Conservation (phyloP, 2,329 filamentous ascomycete genomes). For the Metarhizium sp. region DNA sequence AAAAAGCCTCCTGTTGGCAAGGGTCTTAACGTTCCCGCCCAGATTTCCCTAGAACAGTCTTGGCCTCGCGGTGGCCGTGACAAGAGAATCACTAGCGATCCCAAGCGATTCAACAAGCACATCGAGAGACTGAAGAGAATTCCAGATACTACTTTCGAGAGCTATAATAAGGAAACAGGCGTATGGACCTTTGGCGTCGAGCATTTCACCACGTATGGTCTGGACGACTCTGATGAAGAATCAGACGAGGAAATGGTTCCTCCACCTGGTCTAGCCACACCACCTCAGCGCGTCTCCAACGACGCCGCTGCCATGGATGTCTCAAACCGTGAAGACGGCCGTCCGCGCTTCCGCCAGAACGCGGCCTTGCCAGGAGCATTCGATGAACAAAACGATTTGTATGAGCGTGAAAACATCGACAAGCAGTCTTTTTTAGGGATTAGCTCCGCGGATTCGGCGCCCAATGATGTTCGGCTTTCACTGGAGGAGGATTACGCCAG, state of each 20-base stretch:
- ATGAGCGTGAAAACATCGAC: constrained; percentile 45
- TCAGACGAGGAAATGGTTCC: constrained; percentile 39
- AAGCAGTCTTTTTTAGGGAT: constrained; percentile 84
- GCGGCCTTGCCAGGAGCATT: constrained; percentile 70
- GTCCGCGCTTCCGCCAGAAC: constrained; percentile 44
- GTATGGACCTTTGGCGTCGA: constrained; percentile 90
- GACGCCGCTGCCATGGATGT: constrained; percentile 11
- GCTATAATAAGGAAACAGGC: constrained; percentile 70
- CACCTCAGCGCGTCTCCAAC: constrained; percentile 12
- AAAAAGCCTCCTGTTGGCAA: constrained; percentile 79
- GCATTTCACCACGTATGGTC: constrained; percentile 91
- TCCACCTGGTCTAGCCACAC: constrained; percentile 1
- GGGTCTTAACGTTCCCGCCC: constrained; percentile 84
- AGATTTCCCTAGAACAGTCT: constrained; percentile 82
- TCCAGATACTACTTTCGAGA: constrained; percentile 68
- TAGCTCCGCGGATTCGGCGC: constrained; percentile 76
- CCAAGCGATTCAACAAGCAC: constrained; percentile 70
- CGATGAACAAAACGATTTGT: constrained; percentile 47
- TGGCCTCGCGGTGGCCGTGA: constrained; percentile 65
- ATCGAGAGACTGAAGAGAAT: constrained; percentile 73
- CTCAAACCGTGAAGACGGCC: constrained; percentile 41
- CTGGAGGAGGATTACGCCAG: constrained; percentile 46
- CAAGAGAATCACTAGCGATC: constrained; percentile 42
- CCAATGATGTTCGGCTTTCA: constrained; percentile 48
- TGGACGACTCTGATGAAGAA: constrained; percentile 72